Conservation (phyloP, 306 rosid genomes). For the Ochetophila trinervis region DNA sequence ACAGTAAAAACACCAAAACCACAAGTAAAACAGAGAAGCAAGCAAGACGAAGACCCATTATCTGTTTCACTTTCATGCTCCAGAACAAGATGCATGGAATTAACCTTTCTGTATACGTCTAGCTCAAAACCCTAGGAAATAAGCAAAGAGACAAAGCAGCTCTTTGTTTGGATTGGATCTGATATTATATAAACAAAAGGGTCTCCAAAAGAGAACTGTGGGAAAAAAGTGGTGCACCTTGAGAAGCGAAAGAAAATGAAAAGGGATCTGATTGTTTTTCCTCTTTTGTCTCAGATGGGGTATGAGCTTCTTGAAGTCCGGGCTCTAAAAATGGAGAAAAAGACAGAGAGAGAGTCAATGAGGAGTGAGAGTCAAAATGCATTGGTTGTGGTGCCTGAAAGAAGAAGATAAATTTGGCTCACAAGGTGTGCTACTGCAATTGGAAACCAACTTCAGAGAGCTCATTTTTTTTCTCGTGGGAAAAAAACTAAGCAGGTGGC, state of each 20-base stretch:
- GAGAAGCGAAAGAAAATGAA: conserved; percentile 8
- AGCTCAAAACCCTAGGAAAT: conserved; percentile 47
- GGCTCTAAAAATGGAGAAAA: conserved; percentile 50
- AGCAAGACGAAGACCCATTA: conserved; percentile 14
- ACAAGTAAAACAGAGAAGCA: conserved; percentile 36
- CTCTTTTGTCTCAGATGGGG: too few species aligned
- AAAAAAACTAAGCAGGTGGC: conserved; percentile 40
- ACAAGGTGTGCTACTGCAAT: conserved; percentile 11
- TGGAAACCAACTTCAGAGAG: conserved; percentile 32
- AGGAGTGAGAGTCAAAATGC: conserved; percentile 41
- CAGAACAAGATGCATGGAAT: conserved; percentile 37
- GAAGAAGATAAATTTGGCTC: conserved; percentile 38
- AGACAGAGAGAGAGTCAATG: conserved; percentile 32
- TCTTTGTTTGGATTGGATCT: conserved; percentile 30
- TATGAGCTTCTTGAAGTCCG: conserved; percentile 23
- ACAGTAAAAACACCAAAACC: conserved; percentile 23
- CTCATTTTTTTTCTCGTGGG: conserved; percentile 39
- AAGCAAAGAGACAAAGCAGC: conserved; percentile 12
- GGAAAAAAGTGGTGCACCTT: not conserved
- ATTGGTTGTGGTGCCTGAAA: conserved; percentile 47
- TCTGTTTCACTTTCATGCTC: conserved; percentile 31
- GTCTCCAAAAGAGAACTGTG: conserved; percentile 13
- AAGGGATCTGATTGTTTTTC: conserved; percentile 19
- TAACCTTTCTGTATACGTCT: conserved; percentile 5
- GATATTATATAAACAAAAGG: conserved; percentile 23